Conservation (phyloP, 2,329 filamentous ascomycete genomes). For the Ophiostoma sp. region DNA sequence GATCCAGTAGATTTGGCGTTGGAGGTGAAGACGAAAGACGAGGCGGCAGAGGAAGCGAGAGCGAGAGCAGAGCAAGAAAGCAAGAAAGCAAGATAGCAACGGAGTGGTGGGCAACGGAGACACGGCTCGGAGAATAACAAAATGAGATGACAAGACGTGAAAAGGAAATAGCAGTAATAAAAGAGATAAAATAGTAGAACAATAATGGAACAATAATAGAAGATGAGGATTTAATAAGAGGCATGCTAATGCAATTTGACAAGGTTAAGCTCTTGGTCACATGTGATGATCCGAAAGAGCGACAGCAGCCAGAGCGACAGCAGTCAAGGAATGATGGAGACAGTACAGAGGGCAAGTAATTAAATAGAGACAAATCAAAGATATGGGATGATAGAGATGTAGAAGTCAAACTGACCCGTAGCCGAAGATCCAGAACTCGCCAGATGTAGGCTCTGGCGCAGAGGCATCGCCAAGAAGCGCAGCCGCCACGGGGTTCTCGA, state of each 20-base stretch:
- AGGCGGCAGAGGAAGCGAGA: neutral
- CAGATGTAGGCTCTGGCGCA: conserved; percentile 13
- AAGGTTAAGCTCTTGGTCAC: neutral
- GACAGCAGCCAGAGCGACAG: too few relatives aligned
- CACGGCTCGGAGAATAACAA: neutral
- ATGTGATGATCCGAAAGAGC: neutral
- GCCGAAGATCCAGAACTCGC: conserved; percentile 92
- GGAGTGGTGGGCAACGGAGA: neutral
- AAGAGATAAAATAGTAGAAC: neutral
- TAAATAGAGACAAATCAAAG: neutral
- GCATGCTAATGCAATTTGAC: conserved; percentile 2
- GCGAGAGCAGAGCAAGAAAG: neutral
- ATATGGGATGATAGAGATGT: neutral
- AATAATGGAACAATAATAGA: neutral
- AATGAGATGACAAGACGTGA: neutral
- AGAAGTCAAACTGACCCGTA: conserved; percentile 62
- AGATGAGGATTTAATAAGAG: neutral
- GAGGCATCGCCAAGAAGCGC: neutral
- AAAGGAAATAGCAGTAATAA: neutral
- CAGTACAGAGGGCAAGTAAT: neutral
- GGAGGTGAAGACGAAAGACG: too few relatives aligned
- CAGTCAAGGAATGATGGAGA: too few relatives aligned
- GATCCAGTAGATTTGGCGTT: too few relatives aligned
- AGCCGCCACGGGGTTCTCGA: neutral
- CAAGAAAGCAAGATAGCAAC: too few relatives aligned